Percentiles rank a stretch among this genome's conserved stretches.
Conservation (phyloP, 176 grass and related monocot genomes). For the Microstegium vimineum region DNA sequence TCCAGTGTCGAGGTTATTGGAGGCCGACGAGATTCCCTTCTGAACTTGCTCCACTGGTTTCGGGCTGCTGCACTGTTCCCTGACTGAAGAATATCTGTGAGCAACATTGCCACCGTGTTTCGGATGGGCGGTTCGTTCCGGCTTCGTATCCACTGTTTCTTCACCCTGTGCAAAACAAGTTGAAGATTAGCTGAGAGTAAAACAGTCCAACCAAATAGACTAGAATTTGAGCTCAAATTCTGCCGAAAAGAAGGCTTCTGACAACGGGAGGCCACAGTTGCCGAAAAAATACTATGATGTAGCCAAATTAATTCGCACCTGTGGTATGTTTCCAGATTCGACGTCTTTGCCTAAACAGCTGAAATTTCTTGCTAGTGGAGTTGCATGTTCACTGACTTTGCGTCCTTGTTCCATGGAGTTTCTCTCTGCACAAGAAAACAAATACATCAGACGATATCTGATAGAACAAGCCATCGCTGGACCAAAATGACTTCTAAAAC, state of each 20-base stretch:
- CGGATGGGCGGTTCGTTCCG: slow-evolving; percentile 18
- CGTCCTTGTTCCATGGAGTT: slow-evolving; percentile 61
- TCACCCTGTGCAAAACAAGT: slow-evolving; percentile 38
- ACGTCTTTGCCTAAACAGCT: slow-evolving; percentile 49
- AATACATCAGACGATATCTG: slow-evolving; percentile 3
- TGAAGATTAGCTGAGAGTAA: not conserved
- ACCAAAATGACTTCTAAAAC: not conserved
- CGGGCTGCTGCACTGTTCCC: slow-evolving; percentile 27
- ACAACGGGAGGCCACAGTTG: not conserved
- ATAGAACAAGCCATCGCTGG: too few species aligned
- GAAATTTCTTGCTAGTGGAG: slow-evolving; percentile 83
- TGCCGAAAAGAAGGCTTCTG: not conserved
- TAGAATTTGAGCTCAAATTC: not conserved
- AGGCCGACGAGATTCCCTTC: slow-evolving; percentile 31
- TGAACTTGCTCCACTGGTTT: slow-evolving; percentile 28
- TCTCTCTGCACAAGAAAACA: slow-evolving; percentile 56
- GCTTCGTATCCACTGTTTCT: slow-evolving; percentile 32
- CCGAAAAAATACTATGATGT: not conserved
- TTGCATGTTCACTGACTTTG: slow-evolving; percentile 67
- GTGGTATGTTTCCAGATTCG: slow-evolving; percentile 48
- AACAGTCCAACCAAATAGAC: not conserved
- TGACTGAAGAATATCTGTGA: slow-evolving; percentile 49
- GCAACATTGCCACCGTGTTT: slow-evolving; percentile 40
- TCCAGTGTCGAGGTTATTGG: slow-evolving; percentile 25
- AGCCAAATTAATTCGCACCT: slow-evolving; percentile 33